A percentile compares a stretch with the other conserved stretches of the same genome.
phyloP scores from a whole-genome alignment of 805 yeast genomes.

The Candida pseudofarinosa region DNA sequence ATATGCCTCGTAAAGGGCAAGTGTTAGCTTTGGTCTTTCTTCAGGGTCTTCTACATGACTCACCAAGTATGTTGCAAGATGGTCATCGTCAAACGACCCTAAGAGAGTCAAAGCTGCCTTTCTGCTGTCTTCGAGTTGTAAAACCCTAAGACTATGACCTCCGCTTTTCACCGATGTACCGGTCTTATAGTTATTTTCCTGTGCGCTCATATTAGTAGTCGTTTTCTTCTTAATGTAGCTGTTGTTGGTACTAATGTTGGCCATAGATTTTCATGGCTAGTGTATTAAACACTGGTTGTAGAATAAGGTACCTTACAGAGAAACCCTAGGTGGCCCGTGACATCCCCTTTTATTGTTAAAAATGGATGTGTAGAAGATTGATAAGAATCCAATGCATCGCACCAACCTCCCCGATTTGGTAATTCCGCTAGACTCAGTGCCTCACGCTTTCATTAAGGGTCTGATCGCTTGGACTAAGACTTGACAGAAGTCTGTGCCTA shows the following conservation, averaged over 20 bases:
- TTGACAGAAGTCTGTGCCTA: too few relatives aligned
- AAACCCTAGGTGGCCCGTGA: too few relatives aligned
- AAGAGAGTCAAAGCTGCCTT: constrained; percentile 37
- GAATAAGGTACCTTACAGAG: neutral
- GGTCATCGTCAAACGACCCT: constrained; percentile 32
- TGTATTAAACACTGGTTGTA: neutral
- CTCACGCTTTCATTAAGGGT: too few relatives aligned
- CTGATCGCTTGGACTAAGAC: too few relatives aligned
- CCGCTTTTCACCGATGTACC: neutral
- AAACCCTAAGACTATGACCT: constrained; percentile 9
- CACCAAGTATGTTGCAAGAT: constrained; percentile 28
- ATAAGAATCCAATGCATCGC: neutral
- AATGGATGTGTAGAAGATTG: too few relatives aligned
- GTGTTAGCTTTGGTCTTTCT: constrained; percentile 23
- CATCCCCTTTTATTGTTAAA: too few relatives aligned
- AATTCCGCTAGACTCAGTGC: neutral
- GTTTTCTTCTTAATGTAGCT: neutral
- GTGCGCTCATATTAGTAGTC: neutral
- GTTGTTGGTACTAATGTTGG: neutral
- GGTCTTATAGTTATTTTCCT: neutral
- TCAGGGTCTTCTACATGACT: constrained; percentile 20
- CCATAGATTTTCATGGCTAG: neutral
- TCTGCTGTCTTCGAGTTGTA: constrained; percentile 17
- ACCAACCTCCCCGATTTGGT: neutral
- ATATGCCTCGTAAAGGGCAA: constrained; percentile 47